Evolutionary conservation across 2,329 filamentous ascomycete species (phyloP).

Genomic region (Pestalotiopsis sp.): DNA sequence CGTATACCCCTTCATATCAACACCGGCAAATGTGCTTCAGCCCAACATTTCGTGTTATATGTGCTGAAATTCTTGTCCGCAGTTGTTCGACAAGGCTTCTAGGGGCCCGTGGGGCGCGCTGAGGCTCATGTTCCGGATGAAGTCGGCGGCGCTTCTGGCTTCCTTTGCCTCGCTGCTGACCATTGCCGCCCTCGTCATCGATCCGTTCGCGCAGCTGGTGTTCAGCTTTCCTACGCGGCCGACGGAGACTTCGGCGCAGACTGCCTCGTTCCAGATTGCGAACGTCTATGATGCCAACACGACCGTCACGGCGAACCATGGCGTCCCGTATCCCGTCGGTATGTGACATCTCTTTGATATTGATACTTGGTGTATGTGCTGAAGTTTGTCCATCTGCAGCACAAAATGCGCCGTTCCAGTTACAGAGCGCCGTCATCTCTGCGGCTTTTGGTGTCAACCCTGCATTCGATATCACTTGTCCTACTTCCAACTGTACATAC

Average conservation of each 20-base stretch:
- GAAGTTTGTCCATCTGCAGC: background rate
- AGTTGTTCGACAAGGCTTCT: slow-evolving; percentile 13
- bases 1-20: background rate
- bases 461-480: background rate
- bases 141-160: slow-evolving; percentile 12
- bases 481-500: slow-evolving; percentile 9
- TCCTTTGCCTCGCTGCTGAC: slow-evolving; percentile 15
- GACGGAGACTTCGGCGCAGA: background rate
- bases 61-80: background rate
- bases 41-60: background rate
- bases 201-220: slow-evolving; percentile 18
- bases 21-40: too few relatives aligned
- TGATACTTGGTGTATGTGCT: background rate
- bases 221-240: slow-evolving; percentile 15
- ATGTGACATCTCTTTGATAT: background rate
- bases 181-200: slow-evolving; percentile 15
- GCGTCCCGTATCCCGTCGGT: background rate
- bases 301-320: background rate
- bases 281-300: slow-evolving; percentile 11
- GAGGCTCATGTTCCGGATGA: slow-evolving; percentile 12
- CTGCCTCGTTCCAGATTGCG: slow-evolving; percentile 9
- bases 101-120: slow-evolving; percentile 15
- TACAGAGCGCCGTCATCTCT: slow-evolving; percentile 10
- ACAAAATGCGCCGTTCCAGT: slow-evolving; percentile 4
- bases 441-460: background rate